phyloP scores from a whole-genome alignment of 768 basidiomycete species.

The Hygrocybe punicea region DNA sequence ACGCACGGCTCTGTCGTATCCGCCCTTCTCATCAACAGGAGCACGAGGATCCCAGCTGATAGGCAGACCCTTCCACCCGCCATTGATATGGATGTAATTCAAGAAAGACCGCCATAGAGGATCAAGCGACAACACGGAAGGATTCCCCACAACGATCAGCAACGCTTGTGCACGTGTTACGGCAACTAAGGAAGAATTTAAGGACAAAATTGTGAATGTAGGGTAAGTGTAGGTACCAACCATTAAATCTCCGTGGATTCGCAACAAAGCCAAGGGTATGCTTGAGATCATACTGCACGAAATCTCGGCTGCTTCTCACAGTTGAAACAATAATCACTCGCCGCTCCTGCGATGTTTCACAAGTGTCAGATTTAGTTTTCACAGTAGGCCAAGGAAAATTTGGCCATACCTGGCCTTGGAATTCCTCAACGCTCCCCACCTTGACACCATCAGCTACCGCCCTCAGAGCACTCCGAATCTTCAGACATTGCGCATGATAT shows the following conservation, averaged over 20 bases:
- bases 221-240: conserved; percentile 41
- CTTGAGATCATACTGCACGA: conserved; percentile 48
- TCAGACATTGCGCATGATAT: conserved; percentile 57
- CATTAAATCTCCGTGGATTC: conserved; percentile 55
- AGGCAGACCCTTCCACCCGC: conserved; percentile 52
- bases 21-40: conserved; percentile 36
- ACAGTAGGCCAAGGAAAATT: conserved; percentile 7
- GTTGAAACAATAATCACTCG: conserved; percentile 57
- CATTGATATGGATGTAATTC: conserved; percentile 51
- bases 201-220: background rate
- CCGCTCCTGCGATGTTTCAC: conserved; percentile 42
- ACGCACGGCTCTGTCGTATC: conserved; percentile 39
- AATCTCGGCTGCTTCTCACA: conserved; percentile 52
- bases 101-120: conserved; percentile 61
- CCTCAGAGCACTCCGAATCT: conserved; percentile 41
- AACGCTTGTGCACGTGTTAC: conserved; percentile 60
- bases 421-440: conserved; percentile 64
- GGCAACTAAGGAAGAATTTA: conserved; percentile 41
- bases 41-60: conserved; percentile 50
- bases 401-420: conserved; percentile 56
- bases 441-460: conserved; percentile 43
- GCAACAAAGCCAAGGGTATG: conserved; percentile 59
- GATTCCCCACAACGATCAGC: conserved; percentile 58
- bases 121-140: conserved; percentile 55
- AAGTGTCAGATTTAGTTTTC: conserved; percentile 6